phyloP scores from a whole-genome alignment of 805 yeast genomes.

The Wickerhamomyces chaumierensis region DNA sequence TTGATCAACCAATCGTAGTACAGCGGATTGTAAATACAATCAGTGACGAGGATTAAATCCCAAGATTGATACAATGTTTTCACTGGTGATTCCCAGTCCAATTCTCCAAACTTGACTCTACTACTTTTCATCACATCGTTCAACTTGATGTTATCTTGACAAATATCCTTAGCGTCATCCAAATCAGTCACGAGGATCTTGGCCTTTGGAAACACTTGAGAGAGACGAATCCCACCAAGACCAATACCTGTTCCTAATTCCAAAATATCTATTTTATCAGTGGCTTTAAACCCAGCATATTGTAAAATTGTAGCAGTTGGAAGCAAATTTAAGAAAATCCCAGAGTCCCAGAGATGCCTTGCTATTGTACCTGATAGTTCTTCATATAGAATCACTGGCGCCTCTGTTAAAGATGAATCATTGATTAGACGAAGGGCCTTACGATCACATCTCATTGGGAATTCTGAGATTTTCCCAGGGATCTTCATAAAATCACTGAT shows the following conservation, averaged over 20 bases:
- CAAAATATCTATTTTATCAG: conserved; percentile 13
- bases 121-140: conserved; percentile 1
- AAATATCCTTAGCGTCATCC: conserved; percentile 26
- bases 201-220: conserved; percentile 11
- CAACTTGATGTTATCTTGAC: conserved; percentile 20
- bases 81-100: conserved; percentile 26
- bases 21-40: conserved; percentile 31
- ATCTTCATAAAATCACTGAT: conserved; percentile 10
- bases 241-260: conserved; percentile 36
- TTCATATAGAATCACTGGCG: conserved; percentile 16
- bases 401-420: neutral
- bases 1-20: conserved; percentile 25
- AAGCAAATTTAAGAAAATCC: conserved; percentile 14
- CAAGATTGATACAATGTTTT: conserved; percentile 13
- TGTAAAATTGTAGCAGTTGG: conserved; percentile 2
- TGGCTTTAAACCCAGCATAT: conserved; percentile 3
- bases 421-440: conserved; percentile 8
- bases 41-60: conserved; percentile 28
- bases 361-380: conserved; percentile 30
- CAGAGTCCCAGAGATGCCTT: conserved; percentile 33
- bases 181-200: conserved; percentile 24
- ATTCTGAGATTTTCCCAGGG: conserved; percentile 3
- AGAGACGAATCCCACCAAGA: conserved; percentile 22
- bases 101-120: conserved; percentile 17
- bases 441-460: conserved; percentile 13